Evolutionary conservation across 2,329 filamentous ascomycete genomes (phyloP), one percentile per base, ranked within the genome.

Genomic region (Trichoderma hamatum): DNA sequence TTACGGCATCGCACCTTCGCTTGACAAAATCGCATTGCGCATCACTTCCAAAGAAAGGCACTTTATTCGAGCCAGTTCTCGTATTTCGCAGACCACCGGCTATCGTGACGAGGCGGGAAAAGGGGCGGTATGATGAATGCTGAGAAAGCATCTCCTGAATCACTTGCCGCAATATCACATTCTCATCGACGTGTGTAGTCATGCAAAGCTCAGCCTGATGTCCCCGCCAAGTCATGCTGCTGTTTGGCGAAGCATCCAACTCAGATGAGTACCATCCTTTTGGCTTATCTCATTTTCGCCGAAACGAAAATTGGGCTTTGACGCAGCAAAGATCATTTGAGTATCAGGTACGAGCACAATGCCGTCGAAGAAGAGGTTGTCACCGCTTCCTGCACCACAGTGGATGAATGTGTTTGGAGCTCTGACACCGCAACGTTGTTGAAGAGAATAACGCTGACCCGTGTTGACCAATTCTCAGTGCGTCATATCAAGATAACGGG

Each of bases 51-150:
- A 49, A 49, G 6, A 34, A 46, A n/a, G 63, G 24, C 63, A 55
- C 52, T 65, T 66, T 66, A 13, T 58, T 66, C 63, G 51, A 66
- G 34, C 63, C 36, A 5, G 6, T 32, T 11, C 30, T 63, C 62
- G 62, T 65, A 55, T 55, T 16, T 30, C 11, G 24, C 10, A 16
- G 43, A 62, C 3, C 46, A 19, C 21, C 49, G 21, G 3, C 3
- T 1, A 43, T 5, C 5, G 36, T 55, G 19, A 26, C 24, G 2
- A 14, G 5, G 14, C 1, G 11, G 19, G n/a, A 43, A 39, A 49
- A 66, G 26, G 36, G 11, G 52, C 36, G 63, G 52, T 49, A 58
- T 65, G 62, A 5, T 11, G 19, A 63, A 19, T 16, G 28, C 36
- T 43, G 39, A 54, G 59, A 51, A 5, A 26, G 14, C 11, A 46